Evolutionary conservation across 2,329 filamentous ascomycete genomes (phyloP).

Genomic region (Arthrinium puccinioides): DNA sequence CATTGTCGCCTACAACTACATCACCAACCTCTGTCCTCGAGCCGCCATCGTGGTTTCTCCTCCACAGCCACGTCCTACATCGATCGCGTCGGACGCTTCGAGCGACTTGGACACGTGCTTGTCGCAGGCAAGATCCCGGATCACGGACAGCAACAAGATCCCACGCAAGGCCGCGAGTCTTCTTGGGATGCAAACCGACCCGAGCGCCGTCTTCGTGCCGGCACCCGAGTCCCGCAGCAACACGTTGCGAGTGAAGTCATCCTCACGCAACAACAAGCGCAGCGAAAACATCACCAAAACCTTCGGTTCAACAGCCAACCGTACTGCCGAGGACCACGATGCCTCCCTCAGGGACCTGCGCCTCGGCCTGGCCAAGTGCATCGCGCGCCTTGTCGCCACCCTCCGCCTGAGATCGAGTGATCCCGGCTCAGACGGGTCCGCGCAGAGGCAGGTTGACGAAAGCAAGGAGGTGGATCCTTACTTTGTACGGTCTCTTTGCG

Average conservation of each 20-base stretch:
- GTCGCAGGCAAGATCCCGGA: constrained; percentile 5
- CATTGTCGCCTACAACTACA: constrained; percentile 52
- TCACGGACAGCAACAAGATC: constrained; percentile 14
- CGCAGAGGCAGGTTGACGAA: constrained; percentile 2
- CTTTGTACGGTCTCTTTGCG: constrained; percentile 31
- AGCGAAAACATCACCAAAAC: constrained; percentile 5
- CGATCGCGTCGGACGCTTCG: constrained; percentile 4
- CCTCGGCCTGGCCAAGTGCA: constrained; percentile 41
- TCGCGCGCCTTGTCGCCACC: constrained; percentile 42
- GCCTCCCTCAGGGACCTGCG: constrained; percentile 37
- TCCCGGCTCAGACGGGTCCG: neutral
- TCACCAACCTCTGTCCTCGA: constrained; percentile 29
- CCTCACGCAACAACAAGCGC: constrained; percentile 6
- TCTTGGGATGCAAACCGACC: constrained; percentile 34
- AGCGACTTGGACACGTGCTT: constrained; percentile 1
- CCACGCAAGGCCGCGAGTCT: constrained; percentile 41
- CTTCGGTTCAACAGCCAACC: constrained; percentile 6
- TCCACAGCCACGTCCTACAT: constrained; percentile 7
- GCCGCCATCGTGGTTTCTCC: constrained; percentile 7
- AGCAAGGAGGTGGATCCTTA: constrained; percentile 24
- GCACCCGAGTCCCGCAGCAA: constrained; percentile 9
- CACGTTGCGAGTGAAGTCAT: constrained; percentile 11
- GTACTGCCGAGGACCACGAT: constrained; percentile 17
- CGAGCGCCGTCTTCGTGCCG: constrained; percentile 8
- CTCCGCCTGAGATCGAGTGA: constrained; percentile 22